Evolutionary conservation across 1,139 yeast genomes (phyloP).

Genomic region (Nakaseomyces sp.): DNA sequence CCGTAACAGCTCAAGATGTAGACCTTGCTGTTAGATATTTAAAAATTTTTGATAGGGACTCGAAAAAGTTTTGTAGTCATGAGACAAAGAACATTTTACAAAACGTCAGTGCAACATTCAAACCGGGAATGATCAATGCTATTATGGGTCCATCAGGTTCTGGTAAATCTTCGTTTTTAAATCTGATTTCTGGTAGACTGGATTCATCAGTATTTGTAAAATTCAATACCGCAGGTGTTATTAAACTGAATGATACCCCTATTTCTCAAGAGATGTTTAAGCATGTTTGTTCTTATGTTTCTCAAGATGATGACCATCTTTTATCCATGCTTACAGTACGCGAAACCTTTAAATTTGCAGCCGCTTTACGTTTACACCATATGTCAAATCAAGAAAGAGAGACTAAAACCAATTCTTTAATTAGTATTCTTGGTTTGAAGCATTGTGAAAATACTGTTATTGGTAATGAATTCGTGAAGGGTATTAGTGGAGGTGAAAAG

Average conservation of each 20-base stretch:
- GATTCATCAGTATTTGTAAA: constrained; percentile 38
- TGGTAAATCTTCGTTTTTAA: constrained; percentile 71
- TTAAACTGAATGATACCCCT: constrained; percentile 37
- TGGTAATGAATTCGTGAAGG: constrained; percentile 65
- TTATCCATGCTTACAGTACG: constrained; percentile 64
- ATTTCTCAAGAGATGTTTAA: constrained; percentile 41
- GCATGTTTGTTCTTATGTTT: constrained; percentile 60
- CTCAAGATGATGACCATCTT: constrained; percentile 71
- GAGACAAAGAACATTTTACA: constrained; percentile 37
- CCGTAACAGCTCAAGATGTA: constrained; percentile 16
- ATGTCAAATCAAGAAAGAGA: constrained; percentile 30
- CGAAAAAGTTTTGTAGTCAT: constrained; percentile 11
- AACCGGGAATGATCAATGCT: constrained; percentile 61
- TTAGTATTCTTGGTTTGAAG: constrained; percentile 57
- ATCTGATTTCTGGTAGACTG: constrained; percentile 55
- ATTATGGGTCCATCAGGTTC: constrained; percentile 89
- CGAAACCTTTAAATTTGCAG: constrained; percentile 68
- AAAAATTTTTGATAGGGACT: constrained; percentile 9
- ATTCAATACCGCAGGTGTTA: constrained; percentile 34
- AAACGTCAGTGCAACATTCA: constrained; percentile 48
- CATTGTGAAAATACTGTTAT: constrained; percentile 73
- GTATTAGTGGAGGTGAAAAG: constrained; percentile 82
- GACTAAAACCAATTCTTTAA: constrained; percentile 43
- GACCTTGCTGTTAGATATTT: constrained; percentile 14
- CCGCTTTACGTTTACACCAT: constrained; percentile 48